Evolutionary conservation across 139 green algal genomes (phyloP), one percentile per base, ranked within the genome.

Genomic region (Chlamydomonas sphaeroides): DNA sequence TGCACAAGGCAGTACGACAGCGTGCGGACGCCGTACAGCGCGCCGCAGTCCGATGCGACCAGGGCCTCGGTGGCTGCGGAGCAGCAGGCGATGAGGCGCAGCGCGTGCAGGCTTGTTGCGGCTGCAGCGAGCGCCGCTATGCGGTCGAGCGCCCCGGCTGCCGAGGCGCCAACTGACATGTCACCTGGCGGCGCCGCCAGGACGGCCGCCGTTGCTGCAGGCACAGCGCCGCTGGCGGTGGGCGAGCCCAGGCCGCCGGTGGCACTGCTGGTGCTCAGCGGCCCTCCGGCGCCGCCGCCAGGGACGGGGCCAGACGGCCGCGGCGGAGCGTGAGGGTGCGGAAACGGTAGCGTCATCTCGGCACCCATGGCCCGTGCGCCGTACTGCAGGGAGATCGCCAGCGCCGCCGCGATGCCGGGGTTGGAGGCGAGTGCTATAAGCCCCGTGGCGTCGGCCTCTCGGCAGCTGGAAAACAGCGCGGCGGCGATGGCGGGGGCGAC

Each of bases 361-460:
- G 63, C 30, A 0, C 74, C 74, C 30, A 70, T 21, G 20, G 63
- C 38, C 30, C 59, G 41, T 21, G 59, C 41, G n/a, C 74, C 74
- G 59, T 71, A 70, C 41, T 57, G 42, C 38, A 80, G 74, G 14
- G 59, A 39, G 25, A 80, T 30, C 28, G 74, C 74, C 41, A 80
- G 59, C 39, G 74, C 74, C 74, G 59, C 39, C 41, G 59, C 59
- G 39, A 80, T 41, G 5, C 74, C 74, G 0, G 74, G 59, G 32
- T 80, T 80, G 3, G 41, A n/a, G 53, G n/a, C 41, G 35, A 80
- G 41, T 5, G 48, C 41, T 6, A 48, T 41, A 0, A 62, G 28
- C 10, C 59, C 30, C 2, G n/a, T 57, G 10, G n/a, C 42, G 59
- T 80, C 74, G 14, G 59, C 59, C n/a, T 80, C 74, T 20, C 74